Base-by-base conservation (phyloP, 1,284 basidiomycete species). In the Porogramme epimiltina region DNA sequence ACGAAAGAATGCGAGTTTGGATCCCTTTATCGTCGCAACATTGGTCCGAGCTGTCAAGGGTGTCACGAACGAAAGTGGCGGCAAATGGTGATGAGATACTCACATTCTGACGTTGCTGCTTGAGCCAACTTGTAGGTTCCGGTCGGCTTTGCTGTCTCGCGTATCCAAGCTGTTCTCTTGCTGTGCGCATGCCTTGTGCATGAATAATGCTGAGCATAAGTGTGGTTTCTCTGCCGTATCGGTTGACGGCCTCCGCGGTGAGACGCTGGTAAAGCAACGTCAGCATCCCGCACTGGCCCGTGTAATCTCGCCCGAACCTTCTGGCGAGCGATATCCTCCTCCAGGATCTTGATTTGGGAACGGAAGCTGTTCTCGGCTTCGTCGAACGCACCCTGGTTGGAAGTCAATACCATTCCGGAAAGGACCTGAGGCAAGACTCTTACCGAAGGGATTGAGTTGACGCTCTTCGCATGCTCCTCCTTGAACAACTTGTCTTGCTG, bases 401-500 rank as follows among this genome's bases (percentile, higher is more conserved):
- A 11, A 36, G 15, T 45, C 15, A 42, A 19, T 5, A 22, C 4
- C 38, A n/a, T n/a, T 6, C 33, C 33, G 2, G 8, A 9, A 11
- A 34, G 4, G 11, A 13, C 22, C 4, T 2, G 42, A n/a, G 20
- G 1, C n/a, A 58, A 15, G 8, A 4, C n/a, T 19, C 69, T 54
- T 23, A 71, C 68, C 13, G 67, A 54, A 19, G 65, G 60, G 31
- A 66, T 60, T 8, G 59, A 54, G n/a, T 59, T 59, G 25, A 70
- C 67, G 59, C 73, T 77, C 52, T 78, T 79, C 4, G 80, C 80
- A 49, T 86, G 84, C 58, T 89, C 84, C 64, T 90, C 86, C 61
- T 88, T 90, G 72, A 92, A 89, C 26, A 93, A 75, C 60, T 91
- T 91, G 73, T 96, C 93, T 69, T 97, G 95, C 47, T 87, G 80